Base-by-base conservation (phyloP, 2,329 filamentous ascomycete species). In the Aspergillus ustus region DNA sequence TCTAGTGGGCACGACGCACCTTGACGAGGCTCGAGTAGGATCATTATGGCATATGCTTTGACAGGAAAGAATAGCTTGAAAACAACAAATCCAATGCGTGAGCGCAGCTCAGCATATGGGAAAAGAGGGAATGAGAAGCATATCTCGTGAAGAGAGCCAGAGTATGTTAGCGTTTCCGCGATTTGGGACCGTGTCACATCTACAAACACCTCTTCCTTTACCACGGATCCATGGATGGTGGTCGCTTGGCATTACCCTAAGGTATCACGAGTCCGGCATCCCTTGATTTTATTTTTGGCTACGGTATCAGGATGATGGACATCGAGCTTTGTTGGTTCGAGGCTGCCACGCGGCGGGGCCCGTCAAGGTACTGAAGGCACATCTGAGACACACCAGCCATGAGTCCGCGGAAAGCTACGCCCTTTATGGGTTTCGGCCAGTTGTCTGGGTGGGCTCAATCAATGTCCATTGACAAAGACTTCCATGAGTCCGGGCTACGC, bases 1-100 rank as follows among this genome's bases (percentile, higher is more conserved):
- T 54, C 34, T 7, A 44, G 56, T 2, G 70, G 53, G 51, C 73
- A 75, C 31, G 40, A 43, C 34, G 52, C 55, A 7, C 22, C 37
- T 15, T 50, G 54, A 22, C 67, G 63, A 60, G 55, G 61, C 20
- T 51, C 25, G 31, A 68, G 50, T 20, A 53, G 43, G 22, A 60
- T 46, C 62, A 66, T 67, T 17, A 20, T 46, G 34, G 9, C 28
- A 22, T 34, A 50, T 17, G 19, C 29, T 49, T 34, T 40, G 31
- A 31, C 25, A 25, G 25, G 25, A 25, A 25, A 25, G 22, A 52
- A 37, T n/a, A 43, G 22, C 20, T 20, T 52, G 48, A 22, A 25
- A 37, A 22, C 20, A 46, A 20, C 22, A 13, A 20, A 40, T 46
- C 28, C 20, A 48, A 45, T 43, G 48, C 55, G 51, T 45, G 37